Evolutionary conservation across 2,329 filamentous ascomycete genomes (phyloP), one percentile per base, ranked within the genome.

Genomic region (Lasiodiplodia citricola): DNA sequence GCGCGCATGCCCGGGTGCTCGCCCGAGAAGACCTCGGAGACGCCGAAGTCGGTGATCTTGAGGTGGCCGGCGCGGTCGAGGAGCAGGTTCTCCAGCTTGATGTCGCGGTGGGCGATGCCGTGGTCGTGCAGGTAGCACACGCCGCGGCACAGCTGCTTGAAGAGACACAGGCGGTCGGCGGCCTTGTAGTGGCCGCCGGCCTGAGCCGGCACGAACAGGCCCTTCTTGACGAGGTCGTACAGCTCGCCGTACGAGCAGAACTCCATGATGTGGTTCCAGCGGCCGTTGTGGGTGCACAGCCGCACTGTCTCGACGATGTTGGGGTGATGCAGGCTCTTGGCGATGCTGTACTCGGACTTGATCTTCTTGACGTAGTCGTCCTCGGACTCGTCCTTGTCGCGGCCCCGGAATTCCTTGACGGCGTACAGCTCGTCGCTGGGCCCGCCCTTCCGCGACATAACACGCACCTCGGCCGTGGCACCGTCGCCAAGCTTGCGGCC

Each of bases 181-280:
- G 83, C 81, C 68, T 83, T 87, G 71, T 96, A 87, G 25, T 68
- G 21, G 23, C 41, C 60, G 7, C 54, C 67, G 28, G 35, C 51
- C 16, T 52, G 14, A 3, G 52, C n/a, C 1, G 58, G 67, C 2
- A 57, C 3, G 66, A 81, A 81, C n/a, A 80, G 71, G 51, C 79
- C 79, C 25, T 77, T 91, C 72, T 90, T 87, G 50, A 96, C 90
- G 14, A 97, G 82, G 70, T 86, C 85, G 78, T 91, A 95, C 6
- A 97, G 83, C 75, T 97, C 94, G 56, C 94, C 93, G 73, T 93
- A 88, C 3, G 88, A 86, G 81, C 94, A 97, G 78, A 92, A 96
- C 77, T 97, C 93, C 94, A 97, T 97, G 68, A 97, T 92, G 77
- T 96, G 92, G 77, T 93, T 94, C 91, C 92, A 96, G 50, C 91